Conservation (phyloP, 352 stramenopile genomes). For the Pythium folliculosum region DNA sequence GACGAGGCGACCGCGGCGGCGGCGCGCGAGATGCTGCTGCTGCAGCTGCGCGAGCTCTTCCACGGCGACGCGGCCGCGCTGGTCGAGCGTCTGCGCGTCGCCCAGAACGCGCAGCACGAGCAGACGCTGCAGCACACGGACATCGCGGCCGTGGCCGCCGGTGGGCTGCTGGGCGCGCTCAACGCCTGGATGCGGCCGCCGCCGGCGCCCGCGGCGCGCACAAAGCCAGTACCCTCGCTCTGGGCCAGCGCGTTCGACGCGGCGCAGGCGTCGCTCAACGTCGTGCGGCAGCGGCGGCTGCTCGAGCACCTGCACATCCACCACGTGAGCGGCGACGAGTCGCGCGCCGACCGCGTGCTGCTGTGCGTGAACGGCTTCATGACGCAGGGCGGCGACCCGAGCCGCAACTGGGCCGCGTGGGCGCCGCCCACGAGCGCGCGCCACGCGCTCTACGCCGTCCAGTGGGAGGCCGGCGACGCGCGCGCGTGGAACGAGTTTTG, state of each 20-base stretch:
- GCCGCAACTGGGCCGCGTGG: conserved; percentile 65
- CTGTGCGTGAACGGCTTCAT: conserved; percentile 89
- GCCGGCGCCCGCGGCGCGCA: neutral
- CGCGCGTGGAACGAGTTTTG: conserved; percentile 82
- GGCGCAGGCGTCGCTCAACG: conserved; percentile 73
- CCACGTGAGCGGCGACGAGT: conserved; percentile 64
- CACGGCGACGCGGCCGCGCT: conserved; percentile 47
- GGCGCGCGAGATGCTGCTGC: neutral
- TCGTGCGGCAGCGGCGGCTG: conserved; percentile 57
- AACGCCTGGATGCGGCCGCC: conserved; percentile 65
- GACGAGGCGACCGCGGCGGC: neutral
- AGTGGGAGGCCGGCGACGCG: conserved; percentile 78
- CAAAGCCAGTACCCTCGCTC: conserved; percentile 32
- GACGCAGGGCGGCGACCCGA: conserved; percentile 73
- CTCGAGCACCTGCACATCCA: conserved; percentile 72
- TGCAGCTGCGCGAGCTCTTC: conserved; percentile 37
- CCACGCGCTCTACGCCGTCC: conserved; percentile 63
- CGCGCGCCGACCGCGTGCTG: conserved; percentile 56
- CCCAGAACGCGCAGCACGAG: conserved; percentile 56
- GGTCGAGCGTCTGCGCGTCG: conserved; percentile 46
- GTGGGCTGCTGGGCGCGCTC: conserved; percentile 62
- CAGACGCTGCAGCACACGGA: conserved; percentile 53
- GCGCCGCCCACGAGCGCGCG: conserved; percentile 25
- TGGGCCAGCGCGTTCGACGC: conserved; percentile 78
- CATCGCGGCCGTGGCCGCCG: conserved; percentile 58